These are phyloP conservation scores for Aureobasidium pullulans DNA, from an alignment of 2,329 filamentous ascomycete genomes.

Conservation along the genomic window DNA sequence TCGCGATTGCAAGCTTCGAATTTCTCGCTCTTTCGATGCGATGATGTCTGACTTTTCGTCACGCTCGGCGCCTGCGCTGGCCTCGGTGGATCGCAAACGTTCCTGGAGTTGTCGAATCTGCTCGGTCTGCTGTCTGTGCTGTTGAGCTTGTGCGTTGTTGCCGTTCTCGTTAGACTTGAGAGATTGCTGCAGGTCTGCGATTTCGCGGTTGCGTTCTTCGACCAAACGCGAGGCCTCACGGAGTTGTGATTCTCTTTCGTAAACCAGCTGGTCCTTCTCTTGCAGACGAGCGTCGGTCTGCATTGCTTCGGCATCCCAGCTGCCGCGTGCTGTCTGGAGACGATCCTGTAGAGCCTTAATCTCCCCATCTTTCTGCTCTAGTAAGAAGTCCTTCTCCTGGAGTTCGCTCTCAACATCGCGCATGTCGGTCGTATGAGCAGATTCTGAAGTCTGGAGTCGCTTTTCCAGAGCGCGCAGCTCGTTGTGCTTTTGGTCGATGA, in stretches of 20 bases:
- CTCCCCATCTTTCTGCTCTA: constrained; percentile 32
- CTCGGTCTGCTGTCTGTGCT: constrained; percentile 43
- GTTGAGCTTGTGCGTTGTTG: constrained; percentile 42
- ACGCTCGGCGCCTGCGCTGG: constrained; percentile 34
- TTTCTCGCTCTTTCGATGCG: constrained; percentile 35
- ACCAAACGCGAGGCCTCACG: constrained; percentile 68
- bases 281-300: constrained; percentile 30
- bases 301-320: constrained; percentile 32
- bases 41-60: constrained; percentile 35
- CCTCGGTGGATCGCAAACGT: constrained; percentile 38
- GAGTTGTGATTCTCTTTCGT: constrained; percentile 67
- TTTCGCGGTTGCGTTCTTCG: constrained; percentile 66
- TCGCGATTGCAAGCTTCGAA: constrained; percentile 26
- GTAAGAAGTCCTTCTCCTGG: constrained; percentile 50
- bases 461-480: constrained; percentile 28
- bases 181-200: constrained; percentile 34
- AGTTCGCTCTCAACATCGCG: constrained; percentile 40
- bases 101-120: constrained; percentile 43
- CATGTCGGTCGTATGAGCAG: constrained; percentile 21
- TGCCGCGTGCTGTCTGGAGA: constrained; percentile 30
- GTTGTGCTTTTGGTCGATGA: constrained; percentile 28
- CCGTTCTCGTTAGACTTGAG: constrained; percentile 23
- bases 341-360: constrained; percentile 30
- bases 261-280: constrained; percentile 42
- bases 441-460: constrained; percentile 23